Evolutionary conservation across 208 protist genomes (phyloP), one percentile per base, ranked within the genome.

Genomic region (Leishmania aethiopica): DNA sequence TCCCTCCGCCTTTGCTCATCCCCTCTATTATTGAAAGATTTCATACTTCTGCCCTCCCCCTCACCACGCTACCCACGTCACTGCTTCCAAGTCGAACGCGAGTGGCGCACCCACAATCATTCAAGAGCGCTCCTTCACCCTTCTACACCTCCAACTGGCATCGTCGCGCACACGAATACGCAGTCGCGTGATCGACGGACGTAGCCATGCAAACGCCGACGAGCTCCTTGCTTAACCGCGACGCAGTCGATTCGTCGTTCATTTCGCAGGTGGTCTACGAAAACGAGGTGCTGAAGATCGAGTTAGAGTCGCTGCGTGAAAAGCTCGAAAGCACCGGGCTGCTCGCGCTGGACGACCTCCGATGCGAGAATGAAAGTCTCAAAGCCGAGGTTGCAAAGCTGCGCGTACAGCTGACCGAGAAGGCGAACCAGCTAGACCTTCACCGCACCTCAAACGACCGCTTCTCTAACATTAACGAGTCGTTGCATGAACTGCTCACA

Each of bases 201-300:
- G 57, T 3, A 19, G 57, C 47, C 53, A 90, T 91, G 87, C 40
- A 74, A 25, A 91, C 85, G 0, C 89, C 86, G 0, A 85, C 88
- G 40, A 84, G 84, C 64, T 89, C 88, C 3, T 53, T 88, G 49
- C 60, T 91, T 0, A 91, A 87, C 62, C 79, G 86, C n/a, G 73
- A 86, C 62, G 25, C 42, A 10, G 64, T 32, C 22, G 85, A 89
- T 60, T 47, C 51, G 13, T 77, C 62, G 6, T 80, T 79, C 8
- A n/a, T 82, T 10, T 80, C 86, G 53, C 67, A 81, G 69, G 47
- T 96, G 17, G 83, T 96, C 45, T 89, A 87, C 57, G 82, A 93
- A 35, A 95, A 95, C 62, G 92, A 95, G 82, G 81, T 60, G 11
- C 86, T 95, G 35, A 88, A 93, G 47, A 89, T 95, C 51, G 81